Percentiles rank a stretch among this genome's conserved stretches.
These are phyloP conservation scores for Imleria badia DNA, from an alignment of 768 basidiomycete species.

Conservation along the genomic window DNA sequence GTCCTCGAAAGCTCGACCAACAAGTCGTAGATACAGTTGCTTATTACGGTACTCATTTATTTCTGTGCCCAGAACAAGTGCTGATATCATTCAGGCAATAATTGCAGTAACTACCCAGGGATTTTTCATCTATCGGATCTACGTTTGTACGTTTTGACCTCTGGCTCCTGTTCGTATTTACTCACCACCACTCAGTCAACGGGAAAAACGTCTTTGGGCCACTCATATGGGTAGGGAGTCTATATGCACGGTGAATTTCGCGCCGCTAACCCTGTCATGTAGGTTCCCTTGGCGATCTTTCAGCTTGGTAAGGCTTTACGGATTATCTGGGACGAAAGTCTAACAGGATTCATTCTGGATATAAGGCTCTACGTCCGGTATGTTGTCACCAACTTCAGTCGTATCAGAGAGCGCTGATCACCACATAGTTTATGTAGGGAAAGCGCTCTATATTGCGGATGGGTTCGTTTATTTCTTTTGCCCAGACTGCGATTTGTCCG, in stretches of 20 bases:
- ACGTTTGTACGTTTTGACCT: conserved; percentile 2
- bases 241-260: not conserved
- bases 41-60: not conserved
- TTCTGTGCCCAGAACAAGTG: not conserved
- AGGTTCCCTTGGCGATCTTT: not conserved
- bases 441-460: not conserved
- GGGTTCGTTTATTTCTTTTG: conserved; percentile 2
- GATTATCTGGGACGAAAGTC: not conserved
- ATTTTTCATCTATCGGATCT: conserved; percentile 15
- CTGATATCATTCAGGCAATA: conserved; percentile 4
- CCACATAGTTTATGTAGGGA: not conserved
- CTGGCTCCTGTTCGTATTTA: not conserved
- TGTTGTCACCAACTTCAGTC: not conserved
- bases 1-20: not conserved
- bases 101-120: conserved; percentile 5
- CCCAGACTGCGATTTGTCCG: not conserved
- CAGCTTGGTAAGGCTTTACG: conserved; percentile 4
- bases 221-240: conserved; percentile 1
- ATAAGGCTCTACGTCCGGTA: conserved; percentile 4
- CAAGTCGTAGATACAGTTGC: not conserved
- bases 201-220: not conserved
- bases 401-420: not conserved
- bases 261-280: not conserved
- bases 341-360: not conserved
- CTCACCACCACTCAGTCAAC: not conserved